phyloP scores from a whole-genome alignment of 2,329 filamentous ascomycete genomes.

The Xylariaceae sp. region DNA sequence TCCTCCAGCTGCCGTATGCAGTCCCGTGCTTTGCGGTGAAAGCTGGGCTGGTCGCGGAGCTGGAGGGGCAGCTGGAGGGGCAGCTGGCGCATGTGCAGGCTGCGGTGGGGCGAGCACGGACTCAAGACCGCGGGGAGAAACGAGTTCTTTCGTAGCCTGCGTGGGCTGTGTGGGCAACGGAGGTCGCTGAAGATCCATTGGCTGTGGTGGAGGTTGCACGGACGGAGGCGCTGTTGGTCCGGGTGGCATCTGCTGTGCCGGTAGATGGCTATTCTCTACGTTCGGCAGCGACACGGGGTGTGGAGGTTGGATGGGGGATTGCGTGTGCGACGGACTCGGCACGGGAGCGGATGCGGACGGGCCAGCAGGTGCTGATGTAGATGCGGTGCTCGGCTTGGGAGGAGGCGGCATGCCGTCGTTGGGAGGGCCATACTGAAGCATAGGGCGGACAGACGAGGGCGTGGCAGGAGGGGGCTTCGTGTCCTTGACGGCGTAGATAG shows the following conservation, averaged over 20 bases:
- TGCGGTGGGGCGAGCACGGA: conserved; percentile 32
- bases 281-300: background rate
- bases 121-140: conserved; percentile 28
- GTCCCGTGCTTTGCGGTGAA: background rate
- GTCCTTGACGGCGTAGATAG: conserved; percentile 68
- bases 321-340: conserved; percentile 2
- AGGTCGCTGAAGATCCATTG: conserved; percentile 17
- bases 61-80: conserved; percentile 17
- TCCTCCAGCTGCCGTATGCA: background rate
- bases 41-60: conserved; percentile 18
- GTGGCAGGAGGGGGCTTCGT: conserved; percentile 45
- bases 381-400: conserved; percentile 33
- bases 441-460: conserved; percentile 44
- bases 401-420: conserved; percentile 59
- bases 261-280: conserved; percentile 3
- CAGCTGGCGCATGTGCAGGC: conserved; percentile 22
- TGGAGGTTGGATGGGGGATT: conserved; percentile 2
- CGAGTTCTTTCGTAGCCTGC: conserved; percentile 17
- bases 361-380: conserved; percentile 22
- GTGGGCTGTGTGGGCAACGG: conserved; percentile 12
- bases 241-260: conserved; percentile 17
- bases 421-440: conserved; percentile 63
- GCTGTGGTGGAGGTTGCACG: conserved; percentile 14
- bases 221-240: conserved; percentile 15
- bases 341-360: conserved; percentile 5